Conservation (phyloP, 2,329 filamentous ascomycete genomes). For the Aspergillus fijiensis region DNA sequence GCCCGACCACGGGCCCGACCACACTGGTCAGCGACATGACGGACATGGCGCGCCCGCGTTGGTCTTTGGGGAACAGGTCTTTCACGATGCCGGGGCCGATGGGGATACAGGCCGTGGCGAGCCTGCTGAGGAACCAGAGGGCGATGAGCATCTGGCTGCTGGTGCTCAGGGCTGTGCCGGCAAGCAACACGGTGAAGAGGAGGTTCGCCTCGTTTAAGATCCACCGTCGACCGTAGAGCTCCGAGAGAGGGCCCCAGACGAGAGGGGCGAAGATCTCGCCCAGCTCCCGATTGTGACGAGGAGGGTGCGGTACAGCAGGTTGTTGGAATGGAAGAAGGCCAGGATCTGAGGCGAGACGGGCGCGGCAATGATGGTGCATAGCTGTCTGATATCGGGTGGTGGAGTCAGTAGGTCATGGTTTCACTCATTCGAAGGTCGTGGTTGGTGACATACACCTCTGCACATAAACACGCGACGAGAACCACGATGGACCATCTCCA, state of each 20-base stretch:
- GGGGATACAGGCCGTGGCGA: constrained; percentile 3
- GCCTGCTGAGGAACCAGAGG: constrained; percentile 14
- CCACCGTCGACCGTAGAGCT: background rate
- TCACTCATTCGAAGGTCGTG: background rate
- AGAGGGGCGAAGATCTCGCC: background rate
- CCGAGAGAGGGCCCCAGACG: background rate
- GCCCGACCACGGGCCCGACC: constrained; percentile 3
- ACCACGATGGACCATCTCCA: constrained; percentile 2
- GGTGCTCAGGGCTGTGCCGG: constrained; percentile 11
- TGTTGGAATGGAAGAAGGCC: constrained; percentile 1
- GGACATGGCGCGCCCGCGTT: constrained; percentile 5
- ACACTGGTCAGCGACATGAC: background rate
- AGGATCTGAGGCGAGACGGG: constrained; percentile 3
- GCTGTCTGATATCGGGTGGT: background rate
- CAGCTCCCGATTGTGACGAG: constrained; percentile 6
- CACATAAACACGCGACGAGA: background rate
- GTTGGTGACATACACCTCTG: background rate
- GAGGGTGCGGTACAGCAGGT: constrained; percentile 5
- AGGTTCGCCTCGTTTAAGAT: constrained; percentile 6
- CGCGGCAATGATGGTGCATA: constrained; percentile 6
- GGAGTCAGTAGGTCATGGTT: background rate
- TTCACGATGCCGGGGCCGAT: background rate
- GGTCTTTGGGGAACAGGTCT: background rate
- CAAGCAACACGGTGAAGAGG: constrained; percentile 12
- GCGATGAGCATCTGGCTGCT: constrained; percentile 7